Evolutionary conservation across 176 grass and related monocot species (phyloP).

Genomic region (Musa itinerans): DNA sequence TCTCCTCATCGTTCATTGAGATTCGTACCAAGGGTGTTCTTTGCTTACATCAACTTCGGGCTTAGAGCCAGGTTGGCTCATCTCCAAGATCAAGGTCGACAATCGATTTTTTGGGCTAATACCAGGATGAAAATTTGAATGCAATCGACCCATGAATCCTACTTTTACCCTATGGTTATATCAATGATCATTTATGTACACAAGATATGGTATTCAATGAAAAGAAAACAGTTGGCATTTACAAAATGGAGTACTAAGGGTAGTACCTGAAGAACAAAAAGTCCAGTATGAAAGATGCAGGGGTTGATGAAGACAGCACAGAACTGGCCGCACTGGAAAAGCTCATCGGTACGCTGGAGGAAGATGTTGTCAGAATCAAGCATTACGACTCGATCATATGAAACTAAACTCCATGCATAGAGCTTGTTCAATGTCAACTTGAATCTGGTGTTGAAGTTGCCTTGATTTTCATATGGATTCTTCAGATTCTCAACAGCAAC

Average conservation of each 20-base stretch:
- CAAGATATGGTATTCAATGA: neutral
- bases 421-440: constrained; percentile 96
- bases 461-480: constrained; percentile 82
- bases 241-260: neutral
- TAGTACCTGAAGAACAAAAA: constrained; percentile 90
- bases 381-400: constrained; percentile 90
- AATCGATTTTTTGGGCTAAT: too few species aligned
- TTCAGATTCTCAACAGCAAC: constrained; percentile 72
- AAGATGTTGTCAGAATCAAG: constrained; percentile 95
- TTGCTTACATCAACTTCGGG: too few species aligned
- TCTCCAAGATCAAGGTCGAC: too few species aligned
- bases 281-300: constrained; percentile 94
- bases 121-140: neutral
- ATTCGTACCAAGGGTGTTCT: too few species aligned
- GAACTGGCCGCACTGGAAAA: constrained; percentile 93
- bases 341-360: constrained; percentile 86
- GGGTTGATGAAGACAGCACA: constrained; percentile 98
- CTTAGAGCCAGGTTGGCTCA: too few species aligned
- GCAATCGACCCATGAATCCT: neutral
- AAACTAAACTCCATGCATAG: constrained; percentile 76
- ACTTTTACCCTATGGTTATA: neutral
- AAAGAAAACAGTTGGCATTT: neutral
- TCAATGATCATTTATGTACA: neutral
- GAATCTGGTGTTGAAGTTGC: constrained; percentile 71
- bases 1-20: too few species aligned